Evolutionary conservation across 2,329 filamentous ascomycete species (phyloP).

Genomic region (Hirsutella rhossiliensis): DNA sequence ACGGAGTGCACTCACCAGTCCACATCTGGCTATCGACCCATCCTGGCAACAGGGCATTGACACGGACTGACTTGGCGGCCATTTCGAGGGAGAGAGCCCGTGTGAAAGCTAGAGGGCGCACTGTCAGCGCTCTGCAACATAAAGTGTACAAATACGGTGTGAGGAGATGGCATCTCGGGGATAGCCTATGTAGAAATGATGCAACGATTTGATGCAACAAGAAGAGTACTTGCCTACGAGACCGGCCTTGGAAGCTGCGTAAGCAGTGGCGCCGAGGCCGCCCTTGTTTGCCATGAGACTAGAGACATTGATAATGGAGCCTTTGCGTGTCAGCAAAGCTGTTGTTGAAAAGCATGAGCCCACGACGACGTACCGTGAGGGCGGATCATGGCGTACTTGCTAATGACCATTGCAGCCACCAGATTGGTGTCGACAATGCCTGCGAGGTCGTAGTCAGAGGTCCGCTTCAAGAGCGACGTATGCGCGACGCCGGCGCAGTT

Average conservation of each 20-base stretch:
- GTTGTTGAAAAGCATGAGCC: not conserved
- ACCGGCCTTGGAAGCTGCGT: constrained; percentile 72
- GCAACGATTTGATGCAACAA: not conserved
- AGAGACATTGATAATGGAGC: constrained; percentile 71
- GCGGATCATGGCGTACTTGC: constrained; percentile 30
- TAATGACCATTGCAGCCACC: constrained; percentile 49
- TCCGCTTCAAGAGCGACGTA: constrained; percentile 47
- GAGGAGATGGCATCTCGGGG: not conserved
- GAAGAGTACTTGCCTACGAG: constrained; percentile 42
- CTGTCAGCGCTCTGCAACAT: constrained; percentile 1
- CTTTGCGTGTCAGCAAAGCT: constrained; percentile 16
- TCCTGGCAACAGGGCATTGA: constrained; percentile 72
- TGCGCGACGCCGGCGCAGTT: constrained; percentile 71
- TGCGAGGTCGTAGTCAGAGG: constrained; percentile 36
- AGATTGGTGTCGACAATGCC: constrained; percentile 60
- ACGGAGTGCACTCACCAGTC: constrained; percentile 36
- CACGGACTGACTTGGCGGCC: constrained; percentile 49
- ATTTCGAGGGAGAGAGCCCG: constrained; percentile 53
- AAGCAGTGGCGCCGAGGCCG: constrained; percentile 58
- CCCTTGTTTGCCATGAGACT: constrained; percentile 62
- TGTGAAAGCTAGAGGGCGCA: constrained; percentile 44
- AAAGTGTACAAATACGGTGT: constrained; percentile 6
- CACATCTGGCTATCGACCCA: constrained; percentile 80
- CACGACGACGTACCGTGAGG: constrained; percentile 14
- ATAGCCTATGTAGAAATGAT: constrained; percentile 1